A percentile compares a stretch with the other conserved stretches of the same genome.
Conservation (phyloP, 495 filamentous ascomycete genomes). For the Xylaria cubensis region DNA sequence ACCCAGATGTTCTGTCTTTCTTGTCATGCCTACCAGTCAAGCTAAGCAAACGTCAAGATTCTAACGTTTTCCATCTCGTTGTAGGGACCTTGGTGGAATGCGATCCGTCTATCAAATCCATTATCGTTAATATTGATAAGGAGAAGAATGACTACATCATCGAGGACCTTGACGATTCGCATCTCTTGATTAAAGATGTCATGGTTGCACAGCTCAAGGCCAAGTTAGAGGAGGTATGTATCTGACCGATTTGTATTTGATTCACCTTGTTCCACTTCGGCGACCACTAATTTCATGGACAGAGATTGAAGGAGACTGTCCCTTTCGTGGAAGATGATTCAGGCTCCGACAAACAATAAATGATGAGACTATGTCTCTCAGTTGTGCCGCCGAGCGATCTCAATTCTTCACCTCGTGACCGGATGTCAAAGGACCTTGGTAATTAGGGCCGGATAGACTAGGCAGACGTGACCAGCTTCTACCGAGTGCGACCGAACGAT, state of each 20-base stretch:
- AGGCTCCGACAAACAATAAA: slow-evolving; percentile 36
- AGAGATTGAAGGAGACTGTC: slow-evolving; percentile 54
- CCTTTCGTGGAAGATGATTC: slow-evolving; percentile 52
- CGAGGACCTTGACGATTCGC: slow-evolving; percentile 76
- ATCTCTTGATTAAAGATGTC: slow-evolving; percentile 76
- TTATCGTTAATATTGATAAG: slow-evolving; percentile 67
- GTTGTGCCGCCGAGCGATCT: not conserved
- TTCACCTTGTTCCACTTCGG: not conserved
- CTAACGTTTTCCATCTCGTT: not conserved
- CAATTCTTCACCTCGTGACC: not conserved
- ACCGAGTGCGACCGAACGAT: not conserved
- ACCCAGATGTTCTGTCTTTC: not conserved
- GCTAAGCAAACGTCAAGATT: slow-evolving; percentile 3
- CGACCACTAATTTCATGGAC: slow-evolving; percentile 14
- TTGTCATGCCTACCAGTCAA: not conserved
- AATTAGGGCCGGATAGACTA: not conserved
- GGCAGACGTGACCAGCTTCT: not conserved
- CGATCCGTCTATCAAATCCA: slow-evolving; percentile 67
- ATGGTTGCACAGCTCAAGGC: slow-evolving; percentile 64
- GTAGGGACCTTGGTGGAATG: slow-evolving; percentile 76
- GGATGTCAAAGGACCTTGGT: not conserved
- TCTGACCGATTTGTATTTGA: not conserved
- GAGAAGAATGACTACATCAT: slow-evolving; percentile 61
- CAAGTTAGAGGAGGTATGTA: slow-evolving; percentile 63
- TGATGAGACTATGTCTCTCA: slow-evolving; percentile 14